Conservation (phyloP, 139 green algal species). For the Eudorina sp. region DNA sequence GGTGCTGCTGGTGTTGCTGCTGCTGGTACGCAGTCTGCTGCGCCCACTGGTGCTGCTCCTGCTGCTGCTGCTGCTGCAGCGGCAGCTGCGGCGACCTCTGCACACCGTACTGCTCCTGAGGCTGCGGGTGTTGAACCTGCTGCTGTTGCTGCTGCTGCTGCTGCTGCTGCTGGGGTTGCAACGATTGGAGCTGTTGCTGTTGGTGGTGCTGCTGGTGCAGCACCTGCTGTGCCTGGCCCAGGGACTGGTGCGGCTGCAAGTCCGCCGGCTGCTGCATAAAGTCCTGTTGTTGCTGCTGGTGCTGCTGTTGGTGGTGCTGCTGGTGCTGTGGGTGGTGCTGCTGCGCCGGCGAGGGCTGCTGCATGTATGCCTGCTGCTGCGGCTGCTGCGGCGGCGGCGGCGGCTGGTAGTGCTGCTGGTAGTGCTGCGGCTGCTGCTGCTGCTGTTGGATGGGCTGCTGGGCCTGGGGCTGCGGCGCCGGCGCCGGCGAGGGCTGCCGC, state of each 20-base stretch:
- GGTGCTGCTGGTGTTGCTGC: constrained; percentile 1
- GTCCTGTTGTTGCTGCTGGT: background rate
- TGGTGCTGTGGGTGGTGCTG: background rate
- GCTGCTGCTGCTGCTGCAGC: constrained; percentile 1
- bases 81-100: no score
- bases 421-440: background rate
- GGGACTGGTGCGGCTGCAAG: background rate
- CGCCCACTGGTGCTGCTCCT: background rate
- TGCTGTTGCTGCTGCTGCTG: background rate
- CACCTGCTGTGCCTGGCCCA: background rate
- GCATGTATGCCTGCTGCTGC: background rate
- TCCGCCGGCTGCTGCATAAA: no score
- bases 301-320: constrained; percentile 10
- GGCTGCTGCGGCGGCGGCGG: background rate
- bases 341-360: constrained; percentile 2
- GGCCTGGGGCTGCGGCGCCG: background rate
- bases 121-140: background rate
- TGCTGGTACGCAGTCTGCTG: background rate
- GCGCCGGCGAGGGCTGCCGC: background rate
- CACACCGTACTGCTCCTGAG: no score
- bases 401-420: background rate
- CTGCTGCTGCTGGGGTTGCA: background rate
- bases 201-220: background rate
- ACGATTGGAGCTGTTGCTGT: background rate
- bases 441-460: background rate